phyloP scores from a whole-genome alignment of 2,329 filamentous ascomycete species.

The Penicillium palitans region DNA sequence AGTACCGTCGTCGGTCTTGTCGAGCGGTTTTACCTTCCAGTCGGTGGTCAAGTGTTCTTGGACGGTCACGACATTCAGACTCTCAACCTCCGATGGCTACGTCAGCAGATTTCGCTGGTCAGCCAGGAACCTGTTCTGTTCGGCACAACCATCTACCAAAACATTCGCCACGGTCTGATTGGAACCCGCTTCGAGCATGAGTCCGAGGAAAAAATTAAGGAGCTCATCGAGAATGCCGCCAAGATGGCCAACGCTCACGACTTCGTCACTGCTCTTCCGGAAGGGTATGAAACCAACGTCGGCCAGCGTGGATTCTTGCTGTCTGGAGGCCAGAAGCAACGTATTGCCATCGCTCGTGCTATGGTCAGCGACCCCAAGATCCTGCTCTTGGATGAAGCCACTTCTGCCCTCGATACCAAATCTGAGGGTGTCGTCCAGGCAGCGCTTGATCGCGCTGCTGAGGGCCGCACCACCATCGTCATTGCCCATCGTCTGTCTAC shows the following conservation, averaged over 20 bases:
- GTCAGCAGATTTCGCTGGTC: constrained; percentile 88
- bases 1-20: constrained; percentile 91
- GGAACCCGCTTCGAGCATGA: constrained; percentile 74
- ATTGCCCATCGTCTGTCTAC: constrained; percentile 95
- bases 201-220: constrained; percentile 65
- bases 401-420: constrained; percentile 88
- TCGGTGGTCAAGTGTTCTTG: constrained; percentile 73
- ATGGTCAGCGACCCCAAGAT: constrained; percentile 91
- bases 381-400: constrained; percentile 90
- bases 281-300: constrained; percentile 92
- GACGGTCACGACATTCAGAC: constrained; percentile 80
- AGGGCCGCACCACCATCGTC: constrained; percentile 88
- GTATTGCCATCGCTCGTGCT: constrained; percentile 89
- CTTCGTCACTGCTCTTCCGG: constrained; percentile 77
- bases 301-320: constrained; percentile 90
- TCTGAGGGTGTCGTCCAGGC: constrained; percentile 93
- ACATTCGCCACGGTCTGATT: constrained; percentile 87
- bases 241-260: constrained; percentile 93
- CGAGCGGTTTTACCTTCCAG: constrained; percentile 91
- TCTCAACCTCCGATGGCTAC: constrained; percentile 85
- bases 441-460: constrained; percentile 80
- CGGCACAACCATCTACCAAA: constrained; percentile 81
- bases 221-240: constrained; percentile 76
- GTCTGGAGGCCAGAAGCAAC: constrained; percentile 94
- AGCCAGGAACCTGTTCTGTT: constrained; percentile 93